phyloP scores from a whole-genome alignment of 192 early-diverging fungal genomes.

The Coemansia guatemalensis region DNA sequence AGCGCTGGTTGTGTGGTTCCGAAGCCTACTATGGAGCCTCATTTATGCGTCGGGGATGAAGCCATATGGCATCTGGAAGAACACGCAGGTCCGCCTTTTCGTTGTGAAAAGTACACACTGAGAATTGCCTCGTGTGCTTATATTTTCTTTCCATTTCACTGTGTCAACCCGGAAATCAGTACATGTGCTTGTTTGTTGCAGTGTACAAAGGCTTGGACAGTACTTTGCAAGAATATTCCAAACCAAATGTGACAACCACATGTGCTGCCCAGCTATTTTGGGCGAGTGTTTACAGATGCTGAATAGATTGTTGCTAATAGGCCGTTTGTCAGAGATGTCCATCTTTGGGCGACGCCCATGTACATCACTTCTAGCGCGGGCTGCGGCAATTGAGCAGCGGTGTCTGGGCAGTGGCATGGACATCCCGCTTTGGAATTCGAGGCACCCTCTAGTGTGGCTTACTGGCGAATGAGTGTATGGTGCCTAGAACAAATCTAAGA shows the following conservation, averaged over 20 bases:
- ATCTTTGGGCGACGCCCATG: no score
- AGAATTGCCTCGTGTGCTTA: neutral
- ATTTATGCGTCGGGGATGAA: constrained; percentile 61
- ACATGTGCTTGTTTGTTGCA: neutral
- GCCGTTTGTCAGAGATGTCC: no score
- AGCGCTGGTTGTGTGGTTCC: constrained; percentile 66
- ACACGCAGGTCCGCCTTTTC: constrained; percentile 62
- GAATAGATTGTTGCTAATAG: no score
- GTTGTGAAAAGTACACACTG: constrained; percentile 32
- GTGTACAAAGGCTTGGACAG: neutral
- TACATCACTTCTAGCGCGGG: no score
- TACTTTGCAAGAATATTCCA: constrained; percentile 5
- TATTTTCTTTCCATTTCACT: neutral
- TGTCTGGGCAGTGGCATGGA: no score
- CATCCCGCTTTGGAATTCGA: no score
- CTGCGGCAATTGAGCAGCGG: no score
- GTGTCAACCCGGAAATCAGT: neutral
- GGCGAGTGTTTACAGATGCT: no score
- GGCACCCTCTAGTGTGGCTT: no score
- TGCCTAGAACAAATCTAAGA: neutral
- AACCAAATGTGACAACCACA: no score
- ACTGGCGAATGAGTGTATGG: no score
- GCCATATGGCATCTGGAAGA: constrained; percentile 65
- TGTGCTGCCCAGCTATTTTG: no score
- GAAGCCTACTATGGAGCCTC: constrained; percentile 69